phyloP scores from a whole-genome alignment of 345 rosid genomes.

The Rhodamnia argentea region DNA sequence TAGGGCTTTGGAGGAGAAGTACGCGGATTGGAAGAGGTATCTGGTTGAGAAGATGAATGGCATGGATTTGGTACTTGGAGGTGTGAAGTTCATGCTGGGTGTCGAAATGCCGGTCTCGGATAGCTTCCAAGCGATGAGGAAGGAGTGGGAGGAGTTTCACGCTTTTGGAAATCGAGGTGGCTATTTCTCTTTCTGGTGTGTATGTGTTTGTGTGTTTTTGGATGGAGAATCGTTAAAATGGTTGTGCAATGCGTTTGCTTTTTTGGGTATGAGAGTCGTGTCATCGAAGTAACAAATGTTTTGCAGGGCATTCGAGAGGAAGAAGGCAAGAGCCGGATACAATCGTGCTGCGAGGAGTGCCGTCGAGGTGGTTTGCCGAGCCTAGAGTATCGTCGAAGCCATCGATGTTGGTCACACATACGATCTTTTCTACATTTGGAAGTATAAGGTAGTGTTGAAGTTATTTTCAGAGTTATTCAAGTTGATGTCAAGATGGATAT shows the following conservation, averaged over 20 bases:
- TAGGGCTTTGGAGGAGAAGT: slow-evolving; percentile 49
- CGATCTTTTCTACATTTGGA: slow-evolving; percentile 76
- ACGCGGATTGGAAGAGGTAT: slow-evolving; percentile 70
- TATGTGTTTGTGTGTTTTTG: neutral
- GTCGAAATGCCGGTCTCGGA: slow-evolving; percentile 49
- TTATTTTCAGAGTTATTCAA: neutral
- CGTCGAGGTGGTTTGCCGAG: slow-evolving; percentile 95
- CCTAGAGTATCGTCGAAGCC: slow-evolving; percentile 92
- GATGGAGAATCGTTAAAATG: neutral
- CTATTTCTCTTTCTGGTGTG: neutral
- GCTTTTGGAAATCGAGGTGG: slow-evolving; percentile 55
- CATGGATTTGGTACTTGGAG: slow-evolving; percentile 76
- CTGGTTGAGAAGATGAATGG: slow-evolving; percentile 71
- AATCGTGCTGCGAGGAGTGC: slow-evolving; percentile 58
- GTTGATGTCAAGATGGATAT: neutral
- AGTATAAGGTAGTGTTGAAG: slow-evolving; percentile 46
- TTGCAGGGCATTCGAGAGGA: slow-evolving; percentile 50
- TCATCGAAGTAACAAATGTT: neutral
- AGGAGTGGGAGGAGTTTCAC: slow-evolving; percentile 64
- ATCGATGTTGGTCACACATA: slow-evolving; percentile 83
- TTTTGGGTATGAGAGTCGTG: neutral
- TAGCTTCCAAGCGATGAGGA: slow-evolving; percentile 65
- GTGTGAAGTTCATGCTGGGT: slow-evolving; percentile 54
- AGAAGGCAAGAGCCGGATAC: slow-evolving; percentile 71
- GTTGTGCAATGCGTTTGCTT: neutral